Evolutionary conservation across 208 protist genomes (phyloP), one percentile per base, ranked within the genome.

Genomic region (Leptomonas pyrrhocoris): DNA sequence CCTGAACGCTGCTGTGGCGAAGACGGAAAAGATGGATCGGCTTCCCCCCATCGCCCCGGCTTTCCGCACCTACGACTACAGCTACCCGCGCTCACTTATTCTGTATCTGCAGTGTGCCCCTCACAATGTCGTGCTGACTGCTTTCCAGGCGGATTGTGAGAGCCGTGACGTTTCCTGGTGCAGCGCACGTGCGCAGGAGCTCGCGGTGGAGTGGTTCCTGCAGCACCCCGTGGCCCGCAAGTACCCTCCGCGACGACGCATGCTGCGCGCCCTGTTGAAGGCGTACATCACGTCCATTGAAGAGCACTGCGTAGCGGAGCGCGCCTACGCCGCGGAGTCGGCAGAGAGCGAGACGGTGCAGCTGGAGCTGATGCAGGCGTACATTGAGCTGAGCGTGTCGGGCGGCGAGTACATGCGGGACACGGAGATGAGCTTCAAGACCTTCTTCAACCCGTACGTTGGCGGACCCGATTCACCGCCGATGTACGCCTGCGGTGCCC

Each of bases 71-170:
- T 43, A 46, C 34, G 71, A 72, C 28, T 59, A 38, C 36, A 38
- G 65, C 31, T 79, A 86, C 42, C 84, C 89, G 1, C 38, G 65
- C 12, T 84, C 90, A 2, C 72, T 95, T 13, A 60, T 95, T 6
- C 70, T 93, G 13, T 88, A 82, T 48, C 68, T 95, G 19, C 90
- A 95, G 73, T 86, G 82, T 6, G 87, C 85, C 8, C 81, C 86
- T 11, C 68, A 80, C n/a, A 68, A 30, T 4, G 27, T 74, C 2
- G 90, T 86, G 23, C 79, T 95, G 74, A 60, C 64, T 12, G 90
- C 87, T 15, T 93, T 95, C 43, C 75, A 84, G 58, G 59, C 73
- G 6, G 90, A 93, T 70, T 93, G 86, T 73, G 50, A 62, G 36
- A 63, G 42, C 3, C 81, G 58, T 18, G 83, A 73, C 31, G 74